Evolutionary conservation across 2,329 filamentous ascomycete species (phyloP).

Genomic region (Mollisiaceae sp.): DNA sequence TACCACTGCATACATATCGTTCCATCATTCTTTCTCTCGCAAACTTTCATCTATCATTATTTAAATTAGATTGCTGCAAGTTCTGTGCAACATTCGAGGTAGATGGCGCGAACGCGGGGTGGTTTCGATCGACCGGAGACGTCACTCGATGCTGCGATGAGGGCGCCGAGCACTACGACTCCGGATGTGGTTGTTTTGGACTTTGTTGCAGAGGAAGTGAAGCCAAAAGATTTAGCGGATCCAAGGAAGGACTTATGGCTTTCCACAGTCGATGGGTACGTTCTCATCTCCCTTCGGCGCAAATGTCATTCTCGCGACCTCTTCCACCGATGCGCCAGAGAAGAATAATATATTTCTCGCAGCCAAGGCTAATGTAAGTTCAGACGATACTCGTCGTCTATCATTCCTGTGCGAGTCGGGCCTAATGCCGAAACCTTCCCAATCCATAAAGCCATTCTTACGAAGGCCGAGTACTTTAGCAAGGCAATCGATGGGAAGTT

Average conservation of each 20-base stretch:
- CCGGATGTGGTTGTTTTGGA: conserved; percentile 50
- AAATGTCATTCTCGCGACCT: conserved; percentile 24
- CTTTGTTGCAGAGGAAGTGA: conserved; percentile 40
- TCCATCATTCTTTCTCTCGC: conserved; percentile 3
- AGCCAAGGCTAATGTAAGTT: conserved; percentile 14
- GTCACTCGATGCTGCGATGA: conserved; percentile 49
- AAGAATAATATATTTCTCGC: not conserved
- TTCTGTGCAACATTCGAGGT: conserved; percentile 1
- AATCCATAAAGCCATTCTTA: conserved; percentile 53
- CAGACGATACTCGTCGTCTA: conserved; percentile 52
- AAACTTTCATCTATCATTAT: conserved; percentile 26
- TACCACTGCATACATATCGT: conserved; percentile 2
- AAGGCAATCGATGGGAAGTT: conserved; percentile 55
- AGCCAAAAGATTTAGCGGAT: conserved; percentile 44
- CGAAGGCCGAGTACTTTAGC: conserved; percentile 54
- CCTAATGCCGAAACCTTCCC: conserved; percentile 52
- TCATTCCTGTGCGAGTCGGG: conserved; percentile 53
- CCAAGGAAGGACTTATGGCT: conserved; percentile 55
- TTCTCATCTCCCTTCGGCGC: conserved; percentile 15
- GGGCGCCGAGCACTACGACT: conserved; percentile 45
- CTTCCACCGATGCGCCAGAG: conserved; percentile 4
- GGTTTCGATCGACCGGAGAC: conserved; percentile 23
- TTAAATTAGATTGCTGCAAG: conserved; percentile 9
- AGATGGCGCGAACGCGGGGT: conserved; percentile 10
- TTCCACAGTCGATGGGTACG: conserved; percentile 54